A percentile compares a stretch with the other conserved stretches of the same genome.
Evolutionary conservation across 129 eudicot genomes (phyloP).

Genomic region (Calendula officinalis): DNA sequence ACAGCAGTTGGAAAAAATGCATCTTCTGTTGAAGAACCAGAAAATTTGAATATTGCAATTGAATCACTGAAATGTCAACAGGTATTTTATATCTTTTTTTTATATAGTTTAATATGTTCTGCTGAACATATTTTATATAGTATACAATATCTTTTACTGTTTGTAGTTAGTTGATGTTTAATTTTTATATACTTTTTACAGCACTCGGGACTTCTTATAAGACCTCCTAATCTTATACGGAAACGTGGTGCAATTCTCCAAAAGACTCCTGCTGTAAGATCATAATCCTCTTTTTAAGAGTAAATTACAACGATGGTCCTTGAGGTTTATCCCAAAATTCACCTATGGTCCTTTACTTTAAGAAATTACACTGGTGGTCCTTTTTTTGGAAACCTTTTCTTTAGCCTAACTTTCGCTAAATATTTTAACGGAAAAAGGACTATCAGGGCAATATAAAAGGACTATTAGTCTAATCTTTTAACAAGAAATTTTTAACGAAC

Average conservation of each 20-base stretch:
- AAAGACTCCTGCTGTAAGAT: slow-evolving; percentile 67
- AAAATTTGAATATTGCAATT: slow-evolving; percentile 40
- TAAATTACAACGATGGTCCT: too few species aligned
- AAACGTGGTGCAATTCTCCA: slow-evolving; percentile 76
- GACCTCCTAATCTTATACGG: slow-evolving; percentile 73
- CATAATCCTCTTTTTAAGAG: background rate
- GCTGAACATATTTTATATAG: background rate
- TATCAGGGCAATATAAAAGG: too few species aligned
- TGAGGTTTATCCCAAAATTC: background rate
- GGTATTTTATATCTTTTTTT: slow-evolving; percentile 36
- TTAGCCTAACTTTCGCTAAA: too few species aligned
- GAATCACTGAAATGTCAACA: slow-evolving; percentile 64
- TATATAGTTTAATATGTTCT: background rate
- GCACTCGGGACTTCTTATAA: slow-evolving; percentile 77
- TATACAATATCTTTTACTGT: background rate
- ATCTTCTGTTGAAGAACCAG: slow-evolving; percentile 56
- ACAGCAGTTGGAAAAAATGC: slow-evolving; percentile 76
- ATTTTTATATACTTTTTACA: slow-evolving; percentile 27
- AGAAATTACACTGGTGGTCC: too few species aligned
- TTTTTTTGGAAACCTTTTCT: too few species aligned
- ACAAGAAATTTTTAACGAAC: too few species aligned
- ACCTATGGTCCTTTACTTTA: background rate
- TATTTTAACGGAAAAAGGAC: too few species aligned
- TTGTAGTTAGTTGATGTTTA: background rate
- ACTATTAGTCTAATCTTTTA: too few species aligned